Percentiles rank a stretch among this genome's conserved stretches.
Conservation (phyloP, 257 asterid species). For the Striga asiatica region DNA sequence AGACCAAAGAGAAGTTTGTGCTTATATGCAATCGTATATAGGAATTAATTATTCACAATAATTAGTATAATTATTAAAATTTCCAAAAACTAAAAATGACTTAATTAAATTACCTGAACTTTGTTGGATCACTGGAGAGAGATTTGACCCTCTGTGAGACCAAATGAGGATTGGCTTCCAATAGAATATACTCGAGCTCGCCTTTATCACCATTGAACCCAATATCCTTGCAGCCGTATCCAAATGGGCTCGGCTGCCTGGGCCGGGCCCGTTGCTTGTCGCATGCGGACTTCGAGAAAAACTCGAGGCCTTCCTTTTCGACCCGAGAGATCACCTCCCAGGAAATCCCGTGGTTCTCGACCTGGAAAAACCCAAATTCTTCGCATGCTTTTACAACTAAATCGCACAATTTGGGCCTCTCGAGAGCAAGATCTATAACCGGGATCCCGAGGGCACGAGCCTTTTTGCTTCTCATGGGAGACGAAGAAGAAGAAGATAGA, state of each 20-base stretch:
- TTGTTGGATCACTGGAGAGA: constrained; percentile 31
- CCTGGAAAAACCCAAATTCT: constrained; percentile 57
- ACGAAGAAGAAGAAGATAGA: constrained; percentile 8
- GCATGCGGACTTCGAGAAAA: constrained; percentile 37
- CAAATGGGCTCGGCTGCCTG: constrained; percentile 50
- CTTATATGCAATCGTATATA: too few relatives aligned
- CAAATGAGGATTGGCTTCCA: constrained; percentile 39
- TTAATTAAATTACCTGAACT: constrained; percentile 36
- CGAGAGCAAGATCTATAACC: constrained; percentile 37
- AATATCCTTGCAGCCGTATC: constrained; percentile 69
- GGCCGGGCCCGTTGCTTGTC: constrained; percentile 33
- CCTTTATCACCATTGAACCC: constrained; percentile 73
- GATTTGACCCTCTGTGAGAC: constrained; percentile 26
- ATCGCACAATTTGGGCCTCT: constrained; percentile 22
- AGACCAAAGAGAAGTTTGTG: too few relatives aligned
- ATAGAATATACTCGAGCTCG: constrained; percentile 55
- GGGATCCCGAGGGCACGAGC: constrained; percentile 35
- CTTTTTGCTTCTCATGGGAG: constrained; percentile 27
- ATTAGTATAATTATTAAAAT: too few relatives aligned
- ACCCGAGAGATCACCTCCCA: constrained; percentile 26
- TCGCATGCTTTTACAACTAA: constrained; percentile 46
- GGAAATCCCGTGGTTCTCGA: constrained; percentile 50
- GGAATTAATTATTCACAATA: too few relatives aligned
- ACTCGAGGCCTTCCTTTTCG: constrained; percentile 32
- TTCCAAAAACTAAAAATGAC: too few relatives aligned